These are phyloP conservation scores for Aureobasidium sp. DNA, from an alignment of 2,329 filamentous ascomycete genomes.

Conservation along the genomic window DNA sequence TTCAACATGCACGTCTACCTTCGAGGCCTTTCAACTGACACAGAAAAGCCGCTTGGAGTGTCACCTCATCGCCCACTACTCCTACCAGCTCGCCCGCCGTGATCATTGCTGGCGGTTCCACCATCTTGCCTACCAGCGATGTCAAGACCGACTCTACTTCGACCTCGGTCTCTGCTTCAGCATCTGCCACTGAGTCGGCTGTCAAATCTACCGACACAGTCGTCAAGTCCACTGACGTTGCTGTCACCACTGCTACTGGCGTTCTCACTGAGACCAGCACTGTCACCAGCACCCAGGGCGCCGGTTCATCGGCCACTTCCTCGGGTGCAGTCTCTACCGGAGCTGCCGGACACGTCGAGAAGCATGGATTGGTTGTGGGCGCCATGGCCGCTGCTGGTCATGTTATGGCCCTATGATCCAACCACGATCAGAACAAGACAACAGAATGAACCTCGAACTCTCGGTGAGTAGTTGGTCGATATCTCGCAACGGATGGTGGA, in stretches of 20 bases:
- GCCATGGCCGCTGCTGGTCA: not conserved
- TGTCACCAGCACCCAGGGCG: not conserved
- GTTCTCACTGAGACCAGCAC: not conserved
- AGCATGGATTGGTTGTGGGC: constrained; percentile 6
- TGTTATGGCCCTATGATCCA: not conserved
- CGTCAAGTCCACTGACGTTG: constrained; percentile 3
- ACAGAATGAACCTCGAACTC: too few relatives aligned
- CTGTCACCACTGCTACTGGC: not conserved
- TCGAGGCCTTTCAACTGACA: not conserved
- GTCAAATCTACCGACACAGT: not conserved
- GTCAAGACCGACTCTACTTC: constrained; percentile 13
- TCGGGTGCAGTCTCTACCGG: constrained; percentile 10
- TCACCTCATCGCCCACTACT: constrained; percentile 17
- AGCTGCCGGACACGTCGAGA: constrained; percentile 11
- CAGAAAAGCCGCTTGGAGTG: constrained; percentile 16
- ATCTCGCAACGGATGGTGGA: not conserved
- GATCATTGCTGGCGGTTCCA: not conserved
- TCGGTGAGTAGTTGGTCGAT: not conserved
- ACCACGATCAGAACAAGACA: too few relatives aligned
- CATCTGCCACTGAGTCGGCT: not conserved
- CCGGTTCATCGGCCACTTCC: not conserved
- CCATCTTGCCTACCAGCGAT: not conserved
- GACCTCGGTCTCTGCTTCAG: constrained; percentile 6
- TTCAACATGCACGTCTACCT: not conserved
- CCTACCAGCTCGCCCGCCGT: constrained; percentile 12